Evolutionary conservation across 208 protist genomes (phyloP).

Genomic region (Leishmania guyanensis): DNA sequence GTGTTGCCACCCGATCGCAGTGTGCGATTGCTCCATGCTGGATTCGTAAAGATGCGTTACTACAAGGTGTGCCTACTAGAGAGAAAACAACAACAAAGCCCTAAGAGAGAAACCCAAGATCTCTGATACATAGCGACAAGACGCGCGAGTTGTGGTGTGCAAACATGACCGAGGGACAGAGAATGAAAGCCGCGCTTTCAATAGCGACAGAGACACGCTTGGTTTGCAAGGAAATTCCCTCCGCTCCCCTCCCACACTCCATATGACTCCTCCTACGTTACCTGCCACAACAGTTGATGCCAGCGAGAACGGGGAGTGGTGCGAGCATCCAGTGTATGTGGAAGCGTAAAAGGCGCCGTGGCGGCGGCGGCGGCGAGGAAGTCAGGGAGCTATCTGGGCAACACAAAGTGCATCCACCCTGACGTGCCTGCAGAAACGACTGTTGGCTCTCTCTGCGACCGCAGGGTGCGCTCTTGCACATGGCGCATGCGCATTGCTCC

Average conservation of each 20-base stretch:
- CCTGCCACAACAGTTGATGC: not conserved
- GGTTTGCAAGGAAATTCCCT: no score
- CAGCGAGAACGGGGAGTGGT: not conserved
- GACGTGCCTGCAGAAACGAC: not conserved
- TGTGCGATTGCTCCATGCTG: not conserved
- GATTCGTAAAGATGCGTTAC: conserved; percentile 13
- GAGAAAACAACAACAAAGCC: not conserved
- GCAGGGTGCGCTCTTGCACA: not conserved
- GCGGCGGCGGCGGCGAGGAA: not conserved
- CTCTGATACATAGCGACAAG: not conserved
- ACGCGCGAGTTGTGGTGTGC: not conserved
- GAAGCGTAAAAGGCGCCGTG: not conserved
- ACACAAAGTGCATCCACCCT: not conserved
- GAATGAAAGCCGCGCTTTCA: not conserved
- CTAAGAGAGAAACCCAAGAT: not conserved
- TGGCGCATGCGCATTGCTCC: not conserved
- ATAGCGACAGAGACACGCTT: not conserved
- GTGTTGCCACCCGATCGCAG: not conserved
- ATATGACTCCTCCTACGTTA: not conserved
- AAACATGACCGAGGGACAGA: not conserved
- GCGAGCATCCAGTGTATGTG: not conserved
- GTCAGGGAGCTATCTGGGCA: not conserved
- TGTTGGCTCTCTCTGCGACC: not conserved
- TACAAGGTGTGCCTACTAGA: conserved; percentile 15
- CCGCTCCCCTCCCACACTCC: not conserved